Base-by-base conservation (phyloP, 805 yeast genomes). In the Kodamaea hsintzibuensis region DNA sequence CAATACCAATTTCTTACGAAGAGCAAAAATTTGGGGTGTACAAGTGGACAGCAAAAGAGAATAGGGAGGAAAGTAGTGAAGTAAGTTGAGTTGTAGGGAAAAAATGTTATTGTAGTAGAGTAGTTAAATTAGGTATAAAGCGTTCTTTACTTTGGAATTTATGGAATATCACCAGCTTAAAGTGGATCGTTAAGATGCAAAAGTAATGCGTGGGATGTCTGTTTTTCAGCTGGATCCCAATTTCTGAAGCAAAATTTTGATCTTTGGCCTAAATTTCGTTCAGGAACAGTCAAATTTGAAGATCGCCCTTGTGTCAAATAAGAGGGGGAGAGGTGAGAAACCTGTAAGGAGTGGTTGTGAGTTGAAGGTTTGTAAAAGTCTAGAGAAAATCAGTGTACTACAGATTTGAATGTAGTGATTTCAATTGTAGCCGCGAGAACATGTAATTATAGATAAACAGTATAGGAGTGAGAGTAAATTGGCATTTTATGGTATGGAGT, bases 1-100 rank as follows among this genome's bases (percentile, higher is more conserved):
- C 19, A 40, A 16, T 16, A 40, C 44, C 44, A 40, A 40, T 30
- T 30, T 30, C 35, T 30, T 12, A 30, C 35, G 19, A 40, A 40
- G 27, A 35, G 19, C 25, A 18, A 47, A 47, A 47, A 47, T 37
- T 47, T 46, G 37, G 25, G 25, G 19, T 17, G 44, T 16, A 22
- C 10, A 39, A 30, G 35, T 30, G 35, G 35, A 8, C 13, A 30
- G 35, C 35, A 12, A 8, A 22, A 9, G 35, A 10, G 35, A 30
- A 30, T 30, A 30, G 35, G 35, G 10, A 30, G 35, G 35, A 12
- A 30, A 12, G 13, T 9, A 12, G 35, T 30, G 35, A 30, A 8
- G 10, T 30, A 3, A 10, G 35, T 12, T 12, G 10, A 30, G 35
- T 30, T 30, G 35, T 30, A 30, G 35, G 35, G 35, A 30, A 30